A percentile compares a stretch with the other conserved stretches of the same genome.
These are phyloP conservation scores for Epichloe aotearoae DNA, from an alignment of 2,329 filamentous ascomycete species.

Conservation along the genomic window DNA sequence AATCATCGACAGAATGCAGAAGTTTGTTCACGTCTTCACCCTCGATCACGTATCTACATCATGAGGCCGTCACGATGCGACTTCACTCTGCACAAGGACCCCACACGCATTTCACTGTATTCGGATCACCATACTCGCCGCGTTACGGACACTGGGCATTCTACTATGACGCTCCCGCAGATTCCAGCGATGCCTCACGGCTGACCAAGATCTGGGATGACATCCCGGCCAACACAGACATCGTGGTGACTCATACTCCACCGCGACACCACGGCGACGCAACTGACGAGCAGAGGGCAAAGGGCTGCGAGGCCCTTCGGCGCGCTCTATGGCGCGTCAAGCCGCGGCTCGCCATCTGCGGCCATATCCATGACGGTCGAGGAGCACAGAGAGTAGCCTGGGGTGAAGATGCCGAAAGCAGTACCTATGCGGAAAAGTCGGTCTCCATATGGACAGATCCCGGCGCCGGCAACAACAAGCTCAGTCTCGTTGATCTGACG, in stretches of 20 bases:
- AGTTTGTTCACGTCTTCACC: slow-evolving; percentile 38
- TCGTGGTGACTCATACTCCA: slow-evolving; percentile 61
- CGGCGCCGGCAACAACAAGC: slow-evolving; percentile 38
- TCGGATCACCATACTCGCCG: slow-evolving; percentile 58
- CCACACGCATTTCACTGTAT: slow-evolving; percentile 48
- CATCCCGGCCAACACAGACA: slow-evolving; percentile 48
- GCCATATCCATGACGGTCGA: slow-evolving; percentile 57
- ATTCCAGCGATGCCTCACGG: slow-evolving; percentile 8
- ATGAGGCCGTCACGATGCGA: slow-evolving; percentile 39
- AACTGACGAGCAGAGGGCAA: slow-evolving; percentile 21
- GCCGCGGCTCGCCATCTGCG: slow-evolving; percentile 53
- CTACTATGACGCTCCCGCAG: slow-evolving; percentile 34
- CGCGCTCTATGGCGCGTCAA: slow-evolving; percentile 45
- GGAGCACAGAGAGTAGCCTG: slow-evolving; percentile 51
- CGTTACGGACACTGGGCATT: slow-evolving; percentile 51
- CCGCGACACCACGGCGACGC: slow-evolving; percentile 47
- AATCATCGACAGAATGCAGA: slow-evolving; percentile 40
- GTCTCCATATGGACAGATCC: slow-evolving; percentile 45
- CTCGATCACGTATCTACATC: slow-evolving; percentile 51
- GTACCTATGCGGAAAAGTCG: slow-evolving; percentile 30
- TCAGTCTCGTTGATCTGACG: slow-evolving; percentile 50
- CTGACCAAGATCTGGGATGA: slow-evolving; percentile 40
- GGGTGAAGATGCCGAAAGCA: slow-evolving; percentile 30
- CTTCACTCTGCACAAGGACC: slow-evolving; percentile 42
- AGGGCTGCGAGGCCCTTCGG: slow-evolving; percentile 48